Base-by-base conservation (phyloP, 345 rosid genomes). In the Dipteronia sinensis region DNA sequence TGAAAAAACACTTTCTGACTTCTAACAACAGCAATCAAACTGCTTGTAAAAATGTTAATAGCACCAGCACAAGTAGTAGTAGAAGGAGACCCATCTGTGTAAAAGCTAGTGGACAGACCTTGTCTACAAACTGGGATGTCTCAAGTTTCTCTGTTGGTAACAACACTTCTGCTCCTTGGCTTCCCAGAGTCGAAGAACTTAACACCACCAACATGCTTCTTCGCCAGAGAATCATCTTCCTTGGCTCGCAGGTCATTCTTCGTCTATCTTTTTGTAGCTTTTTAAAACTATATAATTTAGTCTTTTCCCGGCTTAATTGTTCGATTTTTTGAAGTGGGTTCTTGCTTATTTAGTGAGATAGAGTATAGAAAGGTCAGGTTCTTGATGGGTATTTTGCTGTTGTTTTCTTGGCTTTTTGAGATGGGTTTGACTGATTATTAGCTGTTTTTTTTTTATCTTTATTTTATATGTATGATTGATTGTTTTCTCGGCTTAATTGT, bases 131-230 rank as follows among this genome's bases (percentile, higher is more conserved):
- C 73, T 95, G 98, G 97, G 90, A 95, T 84, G 82, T 92, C 16
- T 61, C 84, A 38, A 80, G 58, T 51, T 83, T 83, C 71, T 76
- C 86, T 5, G 59, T 71, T 55, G 71, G 55, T 49, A 74, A 79
- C 65, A 76, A 84, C 62, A 58, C 86, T 83, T 73, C 91, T 19
- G 82, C 88, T 72, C 81, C 96, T 0, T 75, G 88, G n/a, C 82
- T 88, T 19, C 97, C 99, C 2, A 87, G 85, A 80, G 86, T 95
- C 65, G 94, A 93, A 78, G 99, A 95, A 73, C 91, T 93, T 49
- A 96, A 95, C 64, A 87, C 90, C 64, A 91, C 97, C 69, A 91
- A 88, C 87, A 91, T 92, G 97, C 93, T 95, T 68, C 99, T 95
- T 53, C 94, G 99, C 76, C 98, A 92, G 81, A 88, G 97, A 82